These are phyloP conservation scores for Trichoderma gamsii DNA, from an alignment of 495 filamentous ascomycete species.

Conservation along the genomic window DNA sequence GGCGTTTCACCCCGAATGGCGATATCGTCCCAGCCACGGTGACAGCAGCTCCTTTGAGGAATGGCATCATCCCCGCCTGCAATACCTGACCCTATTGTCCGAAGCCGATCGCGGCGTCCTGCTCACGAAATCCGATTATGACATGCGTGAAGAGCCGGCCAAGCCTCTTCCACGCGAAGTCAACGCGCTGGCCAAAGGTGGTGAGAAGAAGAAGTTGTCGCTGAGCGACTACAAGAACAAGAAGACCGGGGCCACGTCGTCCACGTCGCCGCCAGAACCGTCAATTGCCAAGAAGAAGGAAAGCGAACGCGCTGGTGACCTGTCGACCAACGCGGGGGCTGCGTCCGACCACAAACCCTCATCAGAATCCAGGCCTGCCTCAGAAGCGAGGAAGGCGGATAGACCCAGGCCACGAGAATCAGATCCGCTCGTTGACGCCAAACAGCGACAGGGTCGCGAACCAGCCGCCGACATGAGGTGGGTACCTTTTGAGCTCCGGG, in stretches of 20 bases:
- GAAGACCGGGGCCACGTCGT: slow-evolving; percentile 21
- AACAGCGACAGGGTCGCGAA: slow-evolving; percentile 6
- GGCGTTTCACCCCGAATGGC: slow-evolving; percentile 32
- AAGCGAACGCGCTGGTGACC: slow-evolving; percentile 10
- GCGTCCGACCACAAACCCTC: not conserved
- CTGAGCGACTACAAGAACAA: slow-evolving; percentile 44
- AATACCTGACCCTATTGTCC: slow-evolving; percentile 41
- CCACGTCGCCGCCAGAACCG: slow-evolving; percentile 29
- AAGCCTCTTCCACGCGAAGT: slow-evolving; percentile 23
- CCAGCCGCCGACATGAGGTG: slow-evolving; percentile 15
- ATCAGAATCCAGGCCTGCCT: not conserved
- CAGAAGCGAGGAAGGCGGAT: slow-evolving; percentile 6
- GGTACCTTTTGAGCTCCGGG: not conserved
- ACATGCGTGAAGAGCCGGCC: slow-evolving; percentile 35
- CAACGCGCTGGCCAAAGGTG: slow-evolving; percentile 25
- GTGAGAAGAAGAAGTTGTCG: slow-evolving; percentile 40
- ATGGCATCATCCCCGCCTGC: slow-evolving; percentile 31
- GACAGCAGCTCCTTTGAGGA: slow-evolving; percentile 36
- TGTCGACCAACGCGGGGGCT: not conserved
- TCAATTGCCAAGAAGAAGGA: slow-evolving; percentile 7
- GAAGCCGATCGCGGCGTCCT: slow-evolving; percentile 43
- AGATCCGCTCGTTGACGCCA: not conserved
- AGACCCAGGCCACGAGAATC: slow-evolving; percentile 4
- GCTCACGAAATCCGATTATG: slow-evolving; percentile 37
- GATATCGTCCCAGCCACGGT: slow-evolving; percentile 29